A percentile compares a stretch with the other conserved stretches of the same genome.
Conservation (phyloP, 1,284 basidiomycete genomes). For the Microbotryum violaceum region DNA sequence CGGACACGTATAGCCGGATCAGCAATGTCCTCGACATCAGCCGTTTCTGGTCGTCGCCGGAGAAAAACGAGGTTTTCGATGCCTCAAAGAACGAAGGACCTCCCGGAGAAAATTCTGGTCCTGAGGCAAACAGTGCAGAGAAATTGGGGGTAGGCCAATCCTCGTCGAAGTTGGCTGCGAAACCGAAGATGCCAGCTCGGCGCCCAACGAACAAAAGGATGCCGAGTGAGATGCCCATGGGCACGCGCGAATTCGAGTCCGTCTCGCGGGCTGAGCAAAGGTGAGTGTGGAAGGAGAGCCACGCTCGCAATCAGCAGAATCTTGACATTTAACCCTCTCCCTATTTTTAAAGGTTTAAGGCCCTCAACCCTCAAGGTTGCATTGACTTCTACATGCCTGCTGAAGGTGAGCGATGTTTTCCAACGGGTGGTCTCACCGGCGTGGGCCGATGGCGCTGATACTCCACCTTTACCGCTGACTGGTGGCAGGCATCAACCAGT, state of each 20-base stretch:
- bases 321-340: background rate
- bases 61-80: background rate
- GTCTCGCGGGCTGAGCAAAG: slow-evolving; percentile 25
- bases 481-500: slow-evolving; percentile 9
- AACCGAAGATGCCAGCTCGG: background rate
- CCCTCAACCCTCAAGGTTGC: slow-evolving; percentile 18
- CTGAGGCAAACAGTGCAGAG: background rate
- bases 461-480: background rate
- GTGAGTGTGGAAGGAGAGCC: background rate
- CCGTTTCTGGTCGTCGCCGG: slow-evolving; percentile 15
- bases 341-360: slow-evolving; percentile 6
- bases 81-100: slow-evolving; percentile 1
- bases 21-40: slow-evolving; percentile 36
- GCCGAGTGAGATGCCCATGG: slow-evolving; percentile 23
- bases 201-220: slow-evolving; percentile 19
- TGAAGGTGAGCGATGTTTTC: slow-evolving; percentile 9
- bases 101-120: background rate
- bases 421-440: background rate
- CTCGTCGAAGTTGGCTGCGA: background rate
- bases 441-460: background rate
- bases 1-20: slow-evolving; percentile 37
- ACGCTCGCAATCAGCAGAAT: background rate
- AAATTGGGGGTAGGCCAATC: slow-evolving; percentile 6
- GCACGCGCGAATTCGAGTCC: slow-evolving; percentile 14
- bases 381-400: slow-evolving; percentile 22